Evolutionary conservation across 78 protist genomes (phyloP).

Genomic region (Emiliania huxleyi): DNA sequence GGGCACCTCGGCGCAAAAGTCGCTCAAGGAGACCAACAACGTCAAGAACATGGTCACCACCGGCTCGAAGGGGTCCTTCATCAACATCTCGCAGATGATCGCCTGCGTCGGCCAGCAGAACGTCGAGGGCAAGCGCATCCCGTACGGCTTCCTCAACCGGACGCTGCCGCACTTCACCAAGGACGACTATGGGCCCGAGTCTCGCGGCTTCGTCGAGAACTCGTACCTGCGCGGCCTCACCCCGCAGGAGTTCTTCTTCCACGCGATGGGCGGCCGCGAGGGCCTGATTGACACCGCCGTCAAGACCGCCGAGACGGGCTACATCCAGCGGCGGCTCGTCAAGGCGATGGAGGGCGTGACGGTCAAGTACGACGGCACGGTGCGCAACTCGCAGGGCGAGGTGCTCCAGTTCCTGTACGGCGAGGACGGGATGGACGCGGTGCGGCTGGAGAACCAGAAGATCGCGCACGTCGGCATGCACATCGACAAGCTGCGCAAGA

Average conservation of each 20-base stretch:
- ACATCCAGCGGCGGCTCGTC: conserved; percentile 92
- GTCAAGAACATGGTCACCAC: conserved; percentile 92
- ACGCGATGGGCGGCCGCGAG: conserved; percentile 99
- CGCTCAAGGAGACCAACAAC: conserved; percentile 68
- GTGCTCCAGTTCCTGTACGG: conserved; percentile 87
- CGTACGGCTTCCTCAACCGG: conserved; percentile 92
- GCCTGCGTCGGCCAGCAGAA: conserved; percentile 99
- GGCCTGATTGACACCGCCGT: conserved; percentile 98
- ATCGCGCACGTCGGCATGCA: neutral
- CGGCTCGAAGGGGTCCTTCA: conserved; percentile 97
- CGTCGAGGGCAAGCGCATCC: conserved; percentile 99
- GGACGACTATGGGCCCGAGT: conserved; percentile 54
- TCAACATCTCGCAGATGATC: conserved; percentile 98
- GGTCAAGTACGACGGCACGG: conserved; percentile 91
- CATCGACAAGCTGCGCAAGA: neutral
- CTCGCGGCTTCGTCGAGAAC: conserved; percentile 96
- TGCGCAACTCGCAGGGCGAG: conserved; percentile 90
- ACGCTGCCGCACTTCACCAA: conserved; percentile 98
- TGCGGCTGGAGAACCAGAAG: conserved; percentile 68
- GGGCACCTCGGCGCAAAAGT: conserved; percentile 52
- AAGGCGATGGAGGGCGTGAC: conserved; percentile 94
- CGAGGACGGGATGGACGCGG: conserved; percentile 90
- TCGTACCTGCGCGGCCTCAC: conserved; percentile 92
- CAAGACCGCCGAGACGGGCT: conserved; percentile 99
- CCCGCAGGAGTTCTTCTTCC: conserved; percentile 96